Evolutionary conservation across 2,329 filamentous ascomycete genomes (phyloP).

Genomic region (Diaporthe citriasiana): DNA sequence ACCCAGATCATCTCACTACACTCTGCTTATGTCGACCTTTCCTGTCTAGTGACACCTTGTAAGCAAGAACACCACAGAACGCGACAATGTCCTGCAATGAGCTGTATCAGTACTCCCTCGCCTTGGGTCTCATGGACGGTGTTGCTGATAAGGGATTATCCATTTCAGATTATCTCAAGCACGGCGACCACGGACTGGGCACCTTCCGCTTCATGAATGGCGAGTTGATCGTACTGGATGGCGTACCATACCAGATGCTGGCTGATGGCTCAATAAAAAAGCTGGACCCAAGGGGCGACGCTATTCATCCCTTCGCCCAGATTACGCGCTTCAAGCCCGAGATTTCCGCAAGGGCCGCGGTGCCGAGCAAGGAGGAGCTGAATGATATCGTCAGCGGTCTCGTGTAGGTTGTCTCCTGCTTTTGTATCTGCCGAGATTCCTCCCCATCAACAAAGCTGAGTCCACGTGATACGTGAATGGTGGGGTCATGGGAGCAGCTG

Average conservation of each 20-base stretch:
- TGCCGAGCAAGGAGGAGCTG: conserved; percentile 48
- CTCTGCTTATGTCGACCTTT: background rate
- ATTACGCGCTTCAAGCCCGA: conserved; percentile 51
- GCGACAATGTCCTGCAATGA: conserved; percentile 50
- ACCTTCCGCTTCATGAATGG: conserved; percentile 53
- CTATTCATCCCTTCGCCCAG: conserved; percentile 52
- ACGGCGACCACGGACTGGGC: conserved; percentile 53
- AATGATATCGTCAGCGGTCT: conserved; percentile 43
- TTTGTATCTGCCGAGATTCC: background rate
- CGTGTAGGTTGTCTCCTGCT: conserved; percentile 36
- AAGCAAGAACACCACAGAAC: background rate
- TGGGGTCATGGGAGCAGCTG: background rate
- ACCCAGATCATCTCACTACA: background rate
- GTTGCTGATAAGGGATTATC: conserved; percentile 51
- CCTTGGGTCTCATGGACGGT: conserved; percentile 54
- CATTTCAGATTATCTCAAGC: conserved; percentile 47
- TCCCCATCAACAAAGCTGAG: no score
- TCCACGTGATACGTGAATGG: background rate
- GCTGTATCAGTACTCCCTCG: conserved; percentile 52
- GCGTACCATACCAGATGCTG: conserved; percentile 52
- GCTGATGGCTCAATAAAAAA: conserved; percentile 49
- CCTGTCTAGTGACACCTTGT: background rate
- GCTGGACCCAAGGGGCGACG: conserved; percentile 45
- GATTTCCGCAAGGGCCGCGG: conserved; percentile 29
- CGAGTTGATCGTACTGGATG: conserved; percentile 54